Base-by-base conservation (phyloP, 2,329 filamentous ascomycete genomes). In the Scedosporium minutisporum region DNA sequence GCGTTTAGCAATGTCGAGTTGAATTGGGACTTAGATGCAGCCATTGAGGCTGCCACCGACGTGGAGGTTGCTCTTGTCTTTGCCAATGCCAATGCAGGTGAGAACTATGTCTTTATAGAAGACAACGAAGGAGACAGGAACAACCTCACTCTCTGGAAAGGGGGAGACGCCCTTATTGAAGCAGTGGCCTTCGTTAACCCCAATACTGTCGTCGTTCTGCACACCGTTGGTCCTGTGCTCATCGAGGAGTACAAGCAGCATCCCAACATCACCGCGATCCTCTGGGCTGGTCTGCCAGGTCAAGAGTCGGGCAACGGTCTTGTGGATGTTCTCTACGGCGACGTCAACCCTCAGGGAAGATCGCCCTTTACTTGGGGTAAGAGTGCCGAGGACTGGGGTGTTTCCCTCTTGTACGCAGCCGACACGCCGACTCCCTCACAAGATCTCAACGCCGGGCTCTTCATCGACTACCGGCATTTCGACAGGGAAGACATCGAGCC, bases 391-490 rank as follows among this genome's bases (percentile, higher is more conserved):
- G 60, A 61, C 46, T 61, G 25, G 44, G 60, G 60, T 9, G 33
- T 44, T 18, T 46, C 33, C 16, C 27, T 48, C 16, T 7, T 53
- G 23, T 61, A 55, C 44, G 21, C 23, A 23, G n/a, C 51, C 1
- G 27, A 46, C 1, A n/a, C n/a, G 12, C 48, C 25, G 9, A 4
- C 48, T 16, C 38, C 25, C 18, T n/a, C 18, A 21, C 41, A 61
- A 7, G 21, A 61, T 7, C 44, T 61, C 46, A 57, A 41, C 12
- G 46, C 44, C 6, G 90, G 89, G 0, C 75, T 93, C 0, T 90
- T 90, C 70, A 84, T 92, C 67, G 91, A 96, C 75, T 93, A 96
- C 75, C 86, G 90, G 6, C 81, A 91, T 70, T 95, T 95, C 68
- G 90, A 95, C 76, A 87, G 86, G 68, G 72, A 86, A 62, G 77